phyloP scores from a whole-genome alignment of 2,329 filamentous ascomycete genomes.

The Drechslerella coelobrocha region DNA sequence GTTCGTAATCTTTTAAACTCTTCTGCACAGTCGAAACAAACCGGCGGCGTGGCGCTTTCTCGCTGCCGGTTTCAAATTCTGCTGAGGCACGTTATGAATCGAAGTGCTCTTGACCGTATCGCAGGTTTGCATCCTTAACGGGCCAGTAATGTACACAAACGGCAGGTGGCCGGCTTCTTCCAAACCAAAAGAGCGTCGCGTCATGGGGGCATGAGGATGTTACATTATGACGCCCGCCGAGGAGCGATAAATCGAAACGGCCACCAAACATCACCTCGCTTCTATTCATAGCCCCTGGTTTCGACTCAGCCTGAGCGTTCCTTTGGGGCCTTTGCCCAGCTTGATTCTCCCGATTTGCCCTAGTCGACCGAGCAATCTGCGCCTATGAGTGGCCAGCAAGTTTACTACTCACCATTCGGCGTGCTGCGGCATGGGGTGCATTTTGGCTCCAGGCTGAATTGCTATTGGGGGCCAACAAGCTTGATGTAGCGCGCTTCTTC shows the following conservation, averaged over 20 bases:
- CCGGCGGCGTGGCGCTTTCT: background rate
- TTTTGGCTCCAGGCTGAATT: constrained; percentile 13
- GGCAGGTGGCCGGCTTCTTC: constrained; percentile 12
- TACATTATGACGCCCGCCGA: constrained; percentile 39
- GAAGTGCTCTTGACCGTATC: background rate
- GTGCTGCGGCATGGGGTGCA: constrained; percentile 49
- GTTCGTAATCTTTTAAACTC: background rate
- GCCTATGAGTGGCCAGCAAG: constrained; percentile 45
- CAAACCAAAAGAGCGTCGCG: constrained; percentile 8
- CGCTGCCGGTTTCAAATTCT: background rate
- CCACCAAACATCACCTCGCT: constrained; percentile 21
- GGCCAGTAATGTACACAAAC: constrained; percentile 5
- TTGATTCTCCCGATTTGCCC: constrained; percentile 15
- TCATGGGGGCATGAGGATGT: constrained; percentile 30
- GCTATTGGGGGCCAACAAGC: constrained; percentile 13
- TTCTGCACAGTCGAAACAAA: background rate
- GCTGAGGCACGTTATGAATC: constrained; percentile 4
- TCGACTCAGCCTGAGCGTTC: constrained; percentile 29
- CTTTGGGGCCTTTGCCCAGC: constrained; percentile 1
- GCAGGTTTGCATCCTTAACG: constrained; percentile 3
- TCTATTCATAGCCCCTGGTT: constrained; percentile 50
- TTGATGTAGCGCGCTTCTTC: constrained; percentile 16
- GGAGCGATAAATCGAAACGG: constrained; percentile 22
- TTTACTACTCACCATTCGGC: constrained; percentile 26
- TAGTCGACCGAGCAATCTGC: constrained; percentile 19